phyloP scores from a whole-genome alignment of 2,329 filamentous ascomycete species.

The Hymenoscyphus linearis region DNA sequence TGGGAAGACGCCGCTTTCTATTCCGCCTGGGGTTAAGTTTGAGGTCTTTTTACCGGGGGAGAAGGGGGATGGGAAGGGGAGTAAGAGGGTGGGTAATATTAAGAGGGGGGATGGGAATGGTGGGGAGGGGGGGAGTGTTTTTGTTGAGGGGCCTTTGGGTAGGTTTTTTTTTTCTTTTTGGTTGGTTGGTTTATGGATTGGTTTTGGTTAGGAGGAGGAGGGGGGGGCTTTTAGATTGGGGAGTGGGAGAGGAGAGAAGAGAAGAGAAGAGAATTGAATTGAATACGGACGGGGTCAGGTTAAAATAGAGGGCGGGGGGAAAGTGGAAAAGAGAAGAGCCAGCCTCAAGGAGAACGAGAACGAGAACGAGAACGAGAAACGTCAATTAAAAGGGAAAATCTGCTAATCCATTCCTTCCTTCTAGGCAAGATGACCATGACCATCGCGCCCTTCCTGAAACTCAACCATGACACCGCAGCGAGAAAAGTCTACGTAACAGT shows the following conservation, averaged over 20 bases:
- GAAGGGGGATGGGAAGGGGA: constrained; percentile 1
- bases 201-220: not conserved
- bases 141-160: constrained; percentile 79
- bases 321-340: not conserved
- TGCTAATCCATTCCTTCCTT: constrained; percentile 8
- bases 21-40: constrained; percentile 80
- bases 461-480: constrained; percentile 60
- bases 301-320: not conserved
- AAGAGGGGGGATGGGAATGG: not conserved
- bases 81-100: constrained; percentile 8
- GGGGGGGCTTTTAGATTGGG: not conserved
- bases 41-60: constrained; percentile 54
- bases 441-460: constrained; percentile 71
- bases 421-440: constrained; percentile 69
- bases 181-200: constrained; percentile 5
- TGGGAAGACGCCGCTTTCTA: constrained; percentile 70
- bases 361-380: not conserved
- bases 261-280: not conserved
- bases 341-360: too few species aligned
- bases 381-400: not conserved
- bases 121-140: constrained; percentile 52
- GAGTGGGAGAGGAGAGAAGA: not conserved
- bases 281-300: too few species aligned
- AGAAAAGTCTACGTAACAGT: constrained; percentile 66
- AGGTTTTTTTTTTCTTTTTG: constrained; percentile 9